These are phyloP conservation scores for Mortierella alpina DNA, from an alignment of 192 early-diverging fungal species.

Conservation along the genomic window DNA sequence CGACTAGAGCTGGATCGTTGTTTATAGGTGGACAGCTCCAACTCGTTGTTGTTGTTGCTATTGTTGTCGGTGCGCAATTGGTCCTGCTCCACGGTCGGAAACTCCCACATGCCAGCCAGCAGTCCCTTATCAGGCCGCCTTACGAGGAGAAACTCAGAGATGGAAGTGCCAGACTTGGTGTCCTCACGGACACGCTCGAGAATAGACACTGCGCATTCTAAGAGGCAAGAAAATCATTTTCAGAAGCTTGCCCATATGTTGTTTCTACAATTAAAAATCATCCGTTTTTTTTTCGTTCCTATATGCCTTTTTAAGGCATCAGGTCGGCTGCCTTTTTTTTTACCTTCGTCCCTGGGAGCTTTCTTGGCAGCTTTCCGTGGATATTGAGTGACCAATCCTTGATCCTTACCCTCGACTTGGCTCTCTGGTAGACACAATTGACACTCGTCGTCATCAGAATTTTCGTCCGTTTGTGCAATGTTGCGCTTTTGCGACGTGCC, in stretches of 20 bases:
- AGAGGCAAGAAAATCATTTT: neutral
- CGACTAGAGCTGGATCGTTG: slow-evolving; percentile 29
- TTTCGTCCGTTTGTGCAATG: neutral
- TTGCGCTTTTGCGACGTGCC: slow-evolving; percentile 12
- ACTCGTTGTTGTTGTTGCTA: slow-evolving; percentile 4
- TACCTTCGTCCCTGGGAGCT: slow-evolving; percentile 70
- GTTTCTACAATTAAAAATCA: no score
- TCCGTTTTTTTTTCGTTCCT: no score
- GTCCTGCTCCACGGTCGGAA: slow-evolving; percentile 61
- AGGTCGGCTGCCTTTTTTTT: no score
- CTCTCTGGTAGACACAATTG: slow-evolving; percentile 41
- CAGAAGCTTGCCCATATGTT: neutral
- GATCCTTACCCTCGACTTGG: slow-evolving; percentile 31
- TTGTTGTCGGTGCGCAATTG: slow-evolving; percentile 23
- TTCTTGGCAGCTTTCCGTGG: slow-evolving; percentile 70
- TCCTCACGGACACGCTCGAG: slow-evolving; percentile 48
- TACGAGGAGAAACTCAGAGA: slow-evolving; percentile 63
- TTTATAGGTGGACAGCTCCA: slow-evolving; percentile 16
- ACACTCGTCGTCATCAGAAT: slow-evolving; percentile 35
- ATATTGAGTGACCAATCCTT: slow-evolving; percentile 57
- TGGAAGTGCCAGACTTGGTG: neutral
- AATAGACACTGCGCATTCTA: slow-evolving; percentile 69
- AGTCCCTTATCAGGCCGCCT: slow-evolving; percentile 69
- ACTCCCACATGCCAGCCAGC: slow-evolving; percentile 83
- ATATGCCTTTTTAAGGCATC: no score